phyloP scores from a whole-genome alignment of 1,284 basidiomycete species.

The Moesziomyces globuligerus region DNA sequence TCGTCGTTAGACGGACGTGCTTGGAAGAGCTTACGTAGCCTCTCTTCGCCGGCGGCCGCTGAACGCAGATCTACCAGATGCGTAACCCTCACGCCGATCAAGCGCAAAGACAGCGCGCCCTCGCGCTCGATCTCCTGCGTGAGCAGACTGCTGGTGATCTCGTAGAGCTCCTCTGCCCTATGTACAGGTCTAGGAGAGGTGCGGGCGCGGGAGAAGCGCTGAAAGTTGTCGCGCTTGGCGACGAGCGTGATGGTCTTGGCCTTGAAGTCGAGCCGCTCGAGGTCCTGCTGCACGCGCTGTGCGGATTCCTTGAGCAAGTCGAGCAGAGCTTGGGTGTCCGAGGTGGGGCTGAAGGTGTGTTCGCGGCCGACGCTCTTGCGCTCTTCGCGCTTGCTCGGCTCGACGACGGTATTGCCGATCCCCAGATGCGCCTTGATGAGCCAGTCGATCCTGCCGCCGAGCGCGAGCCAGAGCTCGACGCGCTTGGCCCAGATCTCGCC shows the following conservation, averaged over 20 bases:
- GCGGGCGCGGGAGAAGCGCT: slow-evolving; percentile 59
- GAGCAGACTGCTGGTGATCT: slow-evolving; percentile 42
- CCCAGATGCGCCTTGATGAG: slow-evolving; percentile 60
- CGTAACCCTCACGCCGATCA: slow-evolving; percentile 60
- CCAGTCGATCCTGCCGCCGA: slow-evolving; percentile 56
- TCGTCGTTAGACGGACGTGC: neutral
- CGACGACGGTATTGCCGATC: slow-evolving; percentile 54
- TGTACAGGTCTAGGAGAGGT: slow-evolving; percentile 33
- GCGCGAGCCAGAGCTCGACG: slow-evolving; percentile 56
- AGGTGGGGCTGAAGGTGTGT: slow-evolving; percentile 62
- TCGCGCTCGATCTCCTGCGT: slow-evolving; percentile 46
- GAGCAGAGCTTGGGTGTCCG: slow-evolving; percentile 36
- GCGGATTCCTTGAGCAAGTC: slow-evolving; percentile 51
- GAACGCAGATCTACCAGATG: slow-evolving; percentile 51
- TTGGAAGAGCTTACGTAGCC: slow-evolving; percentile 38
- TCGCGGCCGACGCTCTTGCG: slow-evolving; percentile 65
- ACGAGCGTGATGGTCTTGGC: slow-evolving; percentile 60
- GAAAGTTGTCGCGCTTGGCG: slow-evolving; percentile 58
- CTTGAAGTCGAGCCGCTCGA: slow-evolving; percentile 53
- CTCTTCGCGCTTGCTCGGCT: slow-evolving; percentile 56
- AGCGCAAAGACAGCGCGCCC: slow-evolving; percentile 43
- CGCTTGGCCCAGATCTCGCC: slow-evolving; percentile 61
- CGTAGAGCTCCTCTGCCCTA: slow-evolving; percentile 55
- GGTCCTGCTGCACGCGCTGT: slow-evolving; percentile 54
- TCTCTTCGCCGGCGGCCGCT: slow-evolving; percentile 36